These are phyloP conservation scores for Calonectria pauciramosa DNA, from an alignment of 2,329 filamentous ascomycete genomes.

Conservation along the genomic window DNA sequence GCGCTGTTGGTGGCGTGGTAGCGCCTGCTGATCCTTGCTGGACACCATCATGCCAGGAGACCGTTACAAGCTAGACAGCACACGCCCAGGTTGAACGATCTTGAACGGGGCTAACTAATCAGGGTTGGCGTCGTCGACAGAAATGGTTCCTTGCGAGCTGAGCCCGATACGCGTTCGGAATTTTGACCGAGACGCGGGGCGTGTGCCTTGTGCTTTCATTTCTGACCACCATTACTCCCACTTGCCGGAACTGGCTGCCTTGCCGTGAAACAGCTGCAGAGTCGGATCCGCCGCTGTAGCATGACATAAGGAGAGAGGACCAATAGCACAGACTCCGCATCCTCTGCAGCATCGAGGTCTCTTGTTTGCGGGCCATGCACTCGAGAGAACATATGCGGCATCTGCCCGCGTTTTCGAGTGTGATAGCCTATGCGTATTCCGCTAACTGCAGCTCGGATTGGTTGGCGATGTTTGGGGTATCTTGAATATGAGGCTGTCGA, in stretches of 20 bases:
- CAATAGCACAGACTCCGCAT: neutral
- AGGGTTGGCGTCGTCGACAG: neutral
- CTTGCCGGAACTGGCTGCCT: neutral
- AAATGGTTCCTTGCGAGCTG: neutral
- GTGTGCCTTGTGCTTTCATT: neutral
- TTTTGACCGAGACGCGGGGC: neutral
- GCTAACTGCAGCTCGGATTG: neutral
- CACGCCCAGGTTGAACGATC: neutral
- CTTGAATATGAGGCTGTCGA: neutral
- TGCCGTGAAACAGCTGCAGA: neutral
- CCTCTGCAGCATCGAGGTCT: neutral
- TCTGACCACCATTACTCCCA: neutral
- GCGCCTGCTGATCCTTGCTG: conserved; percentile 1
- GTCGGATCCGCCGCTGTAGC: neutral
- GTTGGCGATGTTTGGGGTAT: neutral
- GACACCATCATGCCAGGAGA: neutral
- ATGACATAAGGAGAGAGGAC: neutral
- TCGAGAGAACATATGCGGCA: neutral
- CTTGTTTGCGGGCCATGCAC: neutral
- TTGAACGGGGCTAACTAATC: neutral
- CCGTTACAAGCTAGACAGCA: neutral
- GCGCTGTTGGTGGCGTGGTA: neutral
- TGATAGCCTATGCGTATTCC: neutral
- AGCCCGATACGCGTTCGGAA: neutral
- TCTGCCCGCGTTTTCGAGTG: neutral